Evolutionary conservation across 202 grass and related monocot species (phyloP), one percentile per base, ranked within the genome.

Genomic region (Schoenoplectus triqueter): DNA sequence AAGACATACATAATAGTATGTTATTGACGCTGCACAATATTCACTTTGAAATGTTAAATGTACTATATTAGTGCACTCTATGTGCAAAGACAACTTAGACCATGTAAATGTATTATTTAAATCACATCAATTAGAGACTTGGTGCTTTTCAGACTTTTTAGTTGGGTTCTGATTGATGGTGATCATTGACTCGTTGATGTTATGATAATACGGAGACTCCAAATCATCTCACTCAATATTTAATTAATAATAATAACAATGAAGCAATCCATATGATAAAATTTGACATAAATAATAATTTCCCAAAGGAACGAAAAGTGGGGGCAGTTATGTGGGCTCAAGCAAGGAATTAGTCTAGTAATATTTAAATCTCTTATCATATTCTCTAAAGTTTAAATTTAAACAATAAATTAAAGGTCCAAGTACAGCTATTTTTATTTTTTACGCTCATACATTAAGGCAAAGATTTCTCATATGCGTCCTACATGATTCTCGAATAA

Each of bases 301-400:
- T 50, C 69, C 69, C 3, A 20, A 73, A 73, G 45, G 69, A 73
- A 66, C 10, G 6, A 21, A 66, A 66, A 39, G 64, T 63, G 39
- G 47, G 47, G 46, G 17, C 47, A 5, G 17, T 51, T 73, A 20
- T 20, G 70, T 52, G 70, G 56, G 46, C 9, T 50, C 79, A 65
- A 81, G 59, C 79, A 81, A 81, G 59, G 79, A 66, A 81, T 51
- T 80, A 64, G 79, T 44, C 46, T 81, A 31, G 79, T 40, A 81
- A 81, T 81, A 64, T n/a, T 65, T 64, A 46, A 66, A 78, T 78
- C 14, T 39, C 74, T 47, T 48, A 4, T 4, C 2, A 4, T 47
- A 64, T 31, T 80, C 10, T 46, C 41, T 17, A 65, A 62, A n/a
- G 10, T 31, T 31, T 31, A 31, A 31, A 31, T 22, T 40, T 66